These are phyloP conservation scores for Didymella pomorum DNA, from an alignment of 2,329 filamentous ascomycete genomes.

Conservation along the genomic window DNA sequence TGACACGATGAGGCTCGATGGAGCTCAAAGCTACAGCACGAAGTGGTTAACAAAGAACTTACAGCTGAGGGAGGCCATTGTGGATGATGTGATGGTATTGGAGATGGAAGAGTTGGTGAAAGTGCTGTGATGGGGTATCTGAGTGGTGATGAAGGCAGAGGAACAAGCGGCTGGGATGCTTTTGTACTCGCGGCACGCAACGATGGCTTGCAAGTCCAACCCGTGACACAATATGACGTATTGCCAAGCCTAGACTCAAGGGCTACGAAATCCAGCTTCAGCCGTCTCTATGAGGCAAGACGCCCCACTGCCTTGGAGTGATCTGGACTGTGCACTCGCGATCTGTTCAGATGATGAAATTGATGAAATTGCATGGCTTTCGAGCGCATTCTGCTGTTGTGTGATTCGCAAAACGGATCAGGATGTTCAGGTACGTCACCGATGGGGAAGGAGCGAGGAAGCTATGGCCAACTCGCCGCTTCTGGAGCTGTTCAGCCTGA, in stretches of 20 bases:
- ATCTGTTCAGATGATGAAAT: constrained; percentile 25
- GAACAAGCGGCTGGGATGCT: constrained; percentile 41
- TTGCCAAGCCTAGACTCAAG: constrained; percentile 31
- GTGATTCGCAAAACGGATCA: constrained; percentile 7
- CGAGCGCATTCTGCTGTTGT: constrained; percentile 11
- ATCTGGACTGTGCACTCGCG: constrained; percentile 27
- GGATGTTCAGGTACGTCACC: constrained; percentile 27
- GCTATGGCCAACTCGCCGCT: constrained; percentile 18
- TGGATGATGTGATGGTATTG: constrained; percentile 42
- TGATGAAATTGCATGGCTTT: constrained; percentile 22
- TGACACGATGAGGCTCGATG: constrained; percentile 9
- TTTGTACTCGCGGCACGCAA: constrained; percentile 41
- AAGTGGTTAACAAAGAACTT: constrained; percentile 43
- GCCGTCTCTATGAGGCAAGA: constrained; percentile 29
- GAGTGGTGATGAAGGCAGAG: constrained; percentile 26
- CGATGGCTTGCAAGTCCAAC: constrained; percentile 40
- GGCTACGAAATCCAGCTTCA: constrained; percentile 29
- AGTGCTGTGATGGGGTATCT: constrained; percentile 23
- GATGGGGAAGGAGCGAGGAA: constrained; percentile 17
- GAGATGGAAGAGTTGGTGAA: constrained; percentile 26
- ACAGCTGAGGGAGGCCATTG: constrained; percentile 69
- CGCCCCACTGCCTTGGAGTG: constrained; percentile 22
- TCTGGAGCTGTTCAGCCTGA: constrained; percentile 4
- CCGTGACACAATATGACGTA: constrained; percentile 40
- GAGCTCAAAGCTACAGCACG: not conserved